Conservation (phyloP, 768 basidiomycete species). For the Amanita phalloides region DNA sequence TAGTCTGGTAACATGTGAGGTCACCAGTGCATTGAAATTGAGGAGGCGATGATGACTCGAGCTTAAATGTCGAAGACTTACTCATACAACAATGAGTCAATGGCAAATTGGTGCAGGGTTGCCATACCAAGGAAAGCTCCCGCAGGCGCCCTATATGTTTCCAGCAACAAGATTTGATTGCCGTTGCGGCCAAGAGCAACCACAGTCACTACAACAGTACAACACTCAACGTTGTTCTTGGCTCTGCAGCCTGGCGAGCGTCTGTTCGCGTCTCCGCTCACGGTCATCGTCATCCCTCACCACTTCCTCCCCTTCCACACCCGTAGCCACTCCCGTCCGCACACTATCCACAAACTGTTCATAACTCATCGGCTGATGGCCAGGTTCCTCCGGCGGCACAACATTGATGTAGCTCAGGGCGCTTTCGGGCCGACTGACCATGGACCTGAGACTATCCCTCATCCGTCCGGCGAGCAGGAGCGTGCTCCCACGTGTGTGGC, state of each 20-base stretch:
- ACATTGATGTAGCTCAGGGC: constrained; percentile 21
- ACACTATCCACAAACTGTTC: constrained; percentile 50
- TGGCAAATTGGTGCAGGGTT: no score
- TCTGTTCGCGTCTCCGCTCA: constrained; percentile 43
- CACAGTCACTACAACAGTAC: no score
- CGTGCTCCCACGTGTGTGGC: constrained; percentile 60
- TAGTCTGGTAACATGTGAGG: constrained; percentile 34
- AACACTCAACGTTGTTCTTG: not conserved
- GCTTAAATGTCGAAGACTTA: no score
- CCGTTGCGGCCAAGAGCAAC: no score
- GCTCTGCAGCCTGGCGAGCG: constrained; percentile 35
- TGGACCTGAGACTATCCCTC: constrained; percentile 34
- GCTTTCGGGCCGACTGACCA: constrained; percentile 27
- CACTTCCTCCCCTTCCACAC: not conserved
- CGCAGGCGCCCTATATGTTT: no score
- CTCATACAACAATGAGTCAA: no score
- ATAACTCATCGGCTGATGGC: constrained; percentile 38
- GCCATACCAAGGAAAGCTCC: no score
- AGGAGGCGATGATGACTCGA: not conserved
- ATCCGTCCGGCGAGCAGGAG: constrained; percentile 47
- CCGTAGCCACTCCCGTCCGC: constrained; percentile 8
- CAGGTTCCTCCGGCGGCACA: constrained; percentile 18
- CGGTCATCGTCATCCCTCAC: constrained; percentile 31
- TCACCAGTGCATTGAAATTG: not conserved
- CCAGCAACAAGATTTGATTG: no score